phyloP scores from a whole-genome alignment of 192 early-diverging fungal genomes.

The Coemansia sp. region DNA sequence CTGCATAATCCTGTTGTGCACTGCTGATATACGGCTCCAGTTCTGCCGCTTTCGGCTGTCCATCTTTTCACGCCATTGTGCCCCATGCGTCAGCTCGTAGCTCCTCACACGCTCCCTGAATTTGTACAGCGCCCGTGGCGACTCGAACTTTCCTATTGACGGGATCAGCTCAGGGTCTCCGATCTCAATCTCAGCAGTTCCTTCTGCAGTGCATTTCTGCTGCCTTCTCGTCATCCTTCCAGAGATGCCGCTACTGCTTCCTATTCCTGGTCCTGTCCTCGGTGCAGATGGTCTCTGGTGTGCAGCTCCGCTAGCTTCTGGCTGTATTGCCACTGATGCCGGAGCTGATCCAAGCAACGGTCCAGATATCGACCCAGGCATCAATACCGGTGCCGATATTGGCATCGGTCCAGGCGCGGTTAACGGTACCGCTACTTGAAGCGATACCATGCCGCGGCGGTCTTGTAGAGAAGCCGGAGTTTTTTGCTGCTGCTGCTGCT shows the following conservation, averaged over 20 bases:
- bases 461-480: neutral
- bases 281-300: neutral
- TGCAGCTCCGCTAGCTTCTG: too few relatives aligned
- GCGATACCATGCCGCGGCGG: neutral
- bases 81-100: constrained; percentile 25
- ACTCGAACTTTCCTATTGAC: constrained; percentile 40
- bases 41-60: constrained; percentile 43
- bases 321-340: neutral
- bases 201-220: neutral
- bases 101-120: constrained; percentile 27
- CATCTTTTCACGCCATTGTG: constrained; percentile 46
- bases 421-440: neutral
- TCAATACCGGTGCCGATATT: too few relatives aligned
- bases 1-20: constrained; percentile 37
- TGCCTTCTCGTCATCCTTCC: neutral
- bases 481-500: neutral
- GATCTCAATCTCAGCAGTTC: constrained; percentile 6
- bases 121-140: constrained; percentile 28
- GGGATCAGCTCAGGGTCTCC: constrained; percentile 37
- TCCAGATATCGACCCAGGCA: too few relatives aligned
- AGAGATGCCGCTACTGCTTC: neutral
- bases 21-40: constrained; percentile 47
- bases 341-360: too few relatives aligned
- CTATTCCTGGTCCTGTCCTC: neutral
- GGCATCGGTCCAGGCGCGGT: neutral